Evolutionary conservation across 495 filamentous ascomycete species (phyloP), one percentile per base, ranked within the genome.

Genomic region (Glarea lozoyensis): DNA sequence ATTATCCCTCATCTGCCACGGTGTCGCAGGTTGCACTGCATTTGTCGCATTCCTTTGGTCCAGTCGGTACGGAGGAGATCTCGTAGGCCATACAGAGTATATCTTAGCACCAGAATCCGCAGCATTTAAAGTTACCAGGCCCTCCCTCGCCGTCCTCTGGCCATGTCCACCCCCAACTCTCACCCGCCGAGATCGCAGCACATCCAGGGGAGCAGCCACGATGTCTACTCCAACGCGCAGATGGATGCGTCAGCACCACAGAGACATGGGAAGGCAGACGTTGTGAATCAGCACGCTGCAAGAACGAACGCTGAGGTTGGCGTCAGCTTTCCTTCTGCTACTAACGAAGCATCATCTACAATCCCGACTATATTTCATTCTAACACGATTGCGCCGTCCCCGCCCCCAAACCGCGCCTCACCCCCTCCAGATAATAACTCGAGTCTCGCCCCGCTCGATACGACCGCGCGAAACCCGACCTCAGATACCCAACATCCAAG

Each of bases 351-450:
- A n/a, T n/a, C n/a, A n/a, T 4, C 37, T 9, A 37, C 13, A 19
- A 40, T n/a, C 24, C 45, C 43, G 4, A n/a, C 32, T 13, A 40
- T 37, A 10, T 56, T 56, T 33, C 15, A 39, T 16, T 49, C 53
- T 3, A 56, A 46, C 23, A 56, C 53, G 20, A 52, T 50, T 20
- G 49, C 49, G 4, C 49, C 49, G 2, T 50, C 49, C 1, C 49
- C 53, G 1, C 53, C 53, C 9, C 49, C 45, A 24, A 42, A 33
- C 30, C 3, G 16, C 17, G 4, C n/a, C 24, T 3, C 40, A 31
- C 25, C 7, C 7, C 7, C 25, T 27, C 16, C 49, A 10, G 23
- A 18, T 4, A 40, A 9, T 12, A 23, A 31, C 33, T 32, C 36
- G 9, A 12, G 24, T 10, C 42, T 49, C 27, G 7, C 43, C 10